Conservation (phyloP, 2,329 filamentous ascomycete genomes). For the Penicillium olsonii region DNA sequence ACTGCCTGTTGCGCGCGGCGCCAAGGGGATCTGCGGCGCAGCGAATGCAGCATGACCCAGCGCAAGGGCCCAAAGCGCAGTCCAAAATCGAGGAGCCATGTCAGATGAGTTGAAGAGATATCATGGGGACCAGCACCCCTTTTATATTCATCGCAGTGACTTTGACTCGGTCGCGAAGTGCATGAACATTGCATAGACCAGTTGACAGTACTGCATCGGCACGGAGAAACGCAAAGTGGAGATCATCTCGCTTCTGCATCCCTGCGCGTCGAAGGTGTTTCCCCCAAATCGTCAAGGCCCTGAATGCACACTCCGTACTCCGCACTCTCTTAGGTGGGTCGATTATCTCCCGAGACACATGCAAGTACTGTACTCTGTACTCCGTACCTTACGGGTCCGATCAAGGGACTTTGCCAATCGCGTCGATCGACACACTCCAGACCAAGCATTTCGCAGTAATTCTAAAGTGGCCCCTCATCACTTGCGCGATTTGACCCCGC, state of each 20-base stretch:
- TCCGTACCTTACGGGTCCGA: too few relatives aligned
- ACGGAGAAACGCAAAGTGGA: slow-evolving; percentile 7
- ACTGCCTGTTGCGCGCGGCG: slow-evolving; percentile 18
- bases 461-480: background rate
- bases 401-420: background rate
- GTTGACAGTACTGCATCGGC: background rate
- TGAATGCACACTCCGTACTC: too few relatives aligned
- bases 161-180: background rate
- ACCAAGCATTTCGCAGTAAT: background rate
- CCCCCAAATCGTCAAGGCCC: too few relatives aligned
- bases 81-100: slow-evolving; percentile 22
- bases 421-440: background rate
- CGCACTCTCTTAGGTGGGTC: background rate
- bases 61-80: slow-evolving; percentile 22
- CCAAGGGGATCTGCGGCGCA: slow-evolving; percentile 12
- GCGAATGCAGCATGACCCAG: slow-evolving; percentile 21
- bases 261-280: background rate
- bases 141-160: slow-evolving; percentile 12
- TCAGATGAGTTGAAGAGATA: background rate
- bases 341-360: slow-evolving; percentile 6
- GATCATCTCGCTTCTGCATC: slow-evolving; percentile 3
- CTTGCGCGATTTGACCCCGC: slow-evolving; percentile 7
- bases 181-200: background rate
- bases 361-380: background rate
- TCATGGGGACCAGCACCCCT: background rate